phyloP scores from a whole-genome alignment of 805 yeast species.

The Barnettozyma pratensis region DNA sequence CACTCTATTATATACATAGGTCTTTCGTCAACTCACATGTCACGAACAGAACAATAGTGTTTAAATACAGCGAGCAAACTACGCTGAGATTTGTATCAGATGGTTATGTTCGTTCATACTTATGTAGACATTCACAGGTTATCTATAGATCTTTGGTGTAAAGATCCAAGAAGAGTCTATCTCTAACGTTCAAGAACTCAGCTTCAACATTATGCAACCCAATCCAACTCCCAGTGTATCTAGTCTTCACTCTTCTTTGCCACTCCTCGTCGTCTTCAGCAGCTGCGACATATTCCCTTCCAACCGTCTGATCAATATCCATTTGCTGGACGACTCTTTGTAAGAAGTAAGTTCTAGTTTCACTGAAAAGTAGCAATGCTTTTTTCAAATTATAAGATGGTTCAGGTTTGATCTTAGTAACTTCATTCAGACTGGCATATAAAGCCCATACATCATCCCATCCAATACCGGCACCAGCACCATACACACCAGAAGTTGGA shows the following conservation, averaged over 20 bases:
- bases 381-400: conserved; percentile 5
- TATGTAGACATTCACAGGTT: too few species aligned
- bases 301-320: conserved; percentile 5
- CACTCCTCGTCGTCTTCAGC: conserved; percentile 11
- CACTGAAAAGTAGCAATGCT: conserved; percentile 9
- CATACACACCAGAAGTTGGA: conserved; percentile 17
- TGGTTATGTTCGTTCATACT: too few species aligned
- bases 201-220: conserved; percentile 8
- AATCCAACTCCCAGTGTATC: conserved; percentile 7
- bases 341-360: conserved; percentile 8
- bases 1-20: too few species aligned
- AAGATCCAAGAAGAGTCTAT: conserved; percentile 6
- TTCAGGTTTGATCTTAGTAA: background rate
- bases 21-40: too few species aligned
- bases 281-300: background rate
- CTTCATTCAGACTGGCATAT: conserved; percentile 5
- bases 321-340: conserved; percentile 11
- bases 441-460: conserved; percentile 16
- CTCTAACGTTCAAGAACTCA: conserved; percentile 6
- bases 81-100: too few species aligned
- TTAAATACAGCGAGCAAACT: too few species aligned
- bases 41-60: too few species aligned
- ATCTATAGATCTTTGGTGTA: background rate
- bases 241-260: conserved; percentile 3
- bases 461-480: conserved; percentile 16